Base-by-base conservation (phyloP, 73 alveolate species). In the Blepharisma japonicum region DNA sequence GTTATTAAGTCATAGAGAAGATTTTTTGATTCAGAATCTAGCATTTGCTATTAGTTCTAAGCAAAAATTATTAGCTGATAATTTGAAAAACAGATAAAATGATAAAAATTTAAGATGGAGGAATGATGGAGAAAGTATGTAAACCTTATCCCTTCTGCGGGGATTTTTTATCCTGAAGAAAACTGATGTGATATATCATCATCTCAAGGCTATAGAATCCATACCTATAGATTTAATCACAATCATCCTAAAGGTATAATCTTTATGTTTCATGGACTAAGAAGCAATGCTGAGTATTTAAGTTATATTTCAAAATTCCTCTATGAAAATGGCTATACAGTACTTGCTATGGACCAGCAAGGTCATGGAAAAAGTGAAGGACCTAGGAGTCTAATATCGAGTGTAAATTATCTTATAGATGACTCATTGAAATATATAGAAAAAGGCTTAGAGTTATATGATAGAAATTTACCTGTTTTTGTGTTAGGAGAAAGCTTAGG, bases 291-390 rank as follows among this genome's bases (percentile, higher is more conserved):
- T 61, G 11, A 14, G 18, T 8, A 18, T 9, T n/a, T 25, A 8
- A 25, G 47, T 48, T 39, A 61, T 5, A 9, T 61, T 14, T n/a
- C 49, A 0, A 61, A 61, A 25, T 20, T 9, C 14, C 47, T 61
- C 46, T 39, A 61, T 25, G 46, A 25, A 14, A 14, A 61, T 18
- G 74, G 74, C 39, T 61, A 18, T 25, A 25, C 74, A 20, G 74
- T 61, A 3, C 18, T 61, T 2, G 74, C 74, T 25, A 14, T 61
- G 18, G 74, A 61, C 4, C 74, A 61, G 5, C 50, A 61, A 61
- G 74, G 74, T 2, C 74, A 61, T 25, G 74, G 74, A 14, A 14
- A 18, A 61, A 61, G 74, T 25, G 74, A 39, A 9, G 74, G 74
- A 9, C 18, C 46, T 14, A 14, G 74, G 23, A 39, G 74, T 2